Evolutionary conservation across 352 stramenopile genomes (phyloP).

Genomic region (Globisporangium perplexum): DNA sequence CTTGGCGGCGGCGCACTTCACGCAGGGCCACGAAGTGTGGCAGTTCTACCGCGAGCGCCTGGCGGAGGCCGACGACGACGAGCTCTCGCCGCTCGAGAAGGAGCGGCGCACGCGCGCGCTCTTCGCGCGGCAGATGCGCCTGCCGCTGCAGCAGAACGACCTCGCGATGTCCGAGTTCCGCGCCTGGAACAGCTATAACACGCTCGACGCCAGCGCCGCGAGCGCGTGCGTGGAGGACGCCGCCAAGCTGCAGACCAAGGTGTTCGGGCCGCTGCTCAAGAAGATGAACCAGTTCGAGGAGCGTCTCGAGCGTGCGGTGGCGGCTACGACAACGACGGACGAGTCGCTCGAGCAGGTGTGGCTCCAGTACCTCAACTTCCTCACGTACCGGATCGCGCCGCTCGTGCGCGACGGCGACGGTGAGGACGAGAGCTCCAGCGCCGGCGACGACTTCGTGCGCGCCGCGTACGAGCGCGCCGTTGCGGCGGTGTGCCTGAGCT

Average conservation of each 20-base stretch:
- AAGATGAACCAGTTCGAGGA: slow-evolving; percentile 57
- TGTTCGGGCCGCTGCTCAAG: slow-evolving; percentile 47
- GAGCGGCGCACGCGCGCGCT: slow-evolving; percentile 32
- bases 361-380: slow-evolving; percentile 64
- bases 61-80: slow-evolving; percentile 4
- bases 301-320: slow-evolving; percentile 12
- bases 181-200: slow-evolving; percentile 66
- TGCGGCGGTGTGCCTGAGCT: slow-evolving; percentile 45
- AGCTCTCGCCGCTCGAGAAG: slow-evolving; percentile 17
- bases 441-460: slow-evolving; percentile 22
- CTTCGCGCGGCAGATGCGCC: slow-evolving; percentile 44
- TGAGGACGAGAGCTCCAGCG: not conserved
- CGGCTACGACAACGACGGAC: too few species aligned
- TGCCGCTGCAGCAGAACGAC: slow-evolving; percentile 70
- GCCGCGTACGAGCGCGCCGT: slow-evolving; percentile 54
- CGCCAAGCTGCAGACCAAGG: slow-evolving; percentile 27
- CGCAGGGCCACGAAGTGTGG: slow-evolving; percentile 58
- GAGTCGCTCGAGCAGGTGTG: slow-evolving; percentile 28
- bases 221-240: slow-evolving; percentile 19
- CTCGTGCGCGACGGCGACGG: slow-evolving; percentile 15
- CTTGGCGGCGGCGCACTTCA: slow-evolving; percentile 45
- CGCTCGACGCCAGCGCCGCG: slow-evolving; percentile 16
- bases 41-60: slow-evolving; percentile 40
- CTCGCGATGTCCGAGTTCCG: slow-evolving; percentile 70
- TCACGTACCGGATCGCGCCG: slow-evolving; percentile 38